A percentile compares a stretch with the other conserved stretches of the same genome.
Conservation (phyloP, 1,139 yeast species). For the Saccharomyces hybrid region DNA sequence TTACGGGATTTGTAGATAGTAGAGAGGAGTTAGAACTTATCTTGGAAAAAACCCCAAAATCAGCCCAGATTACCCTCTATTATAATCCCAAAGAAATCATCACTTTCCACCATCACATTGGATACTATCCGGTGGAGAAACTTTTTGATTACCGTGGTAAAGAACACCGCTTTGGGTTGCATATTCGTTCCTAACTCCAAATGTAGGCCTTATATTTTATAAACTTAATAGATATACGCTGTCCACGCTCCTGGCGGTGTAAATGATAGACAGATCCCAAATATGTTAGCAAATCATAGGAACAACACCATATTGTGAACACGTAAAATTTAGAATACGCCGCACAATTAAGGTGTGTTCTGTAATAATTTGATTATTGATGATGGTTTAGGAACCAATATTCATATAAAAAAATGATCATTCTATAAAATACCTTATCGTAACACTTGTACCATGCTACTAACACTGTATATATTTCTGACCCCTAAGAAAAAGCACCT, state of each 20-base stretch:
- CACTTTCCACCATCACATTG: constrained; percentile 8
- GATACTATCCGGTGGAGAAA: constrained; percentile 22
- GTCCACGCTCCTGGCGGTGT: neutral
- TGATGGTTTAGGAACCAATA: neutral
- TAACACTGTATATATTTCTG: neutral
- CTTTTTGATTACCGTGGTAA: constrained; percentile 24
- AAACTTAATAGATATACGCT: neutral
- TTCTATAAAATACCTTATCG: too few relatives aligned
- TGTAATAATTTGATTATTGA: neutral
- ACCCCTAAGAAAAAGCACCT: constrained; percentile 35
- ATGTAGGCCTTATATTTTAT: neutral
- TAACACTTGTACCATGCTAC: neutral
- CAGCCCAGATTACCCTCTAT: neutral
- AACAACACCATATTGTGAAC: constrained; percentile 6
- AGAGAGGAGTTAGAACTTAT: constrained; percentile 6
- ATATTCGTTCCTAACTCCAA: constrained; percentile 6
- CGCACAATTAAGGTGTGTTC: neutral
- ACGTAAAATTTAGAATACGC: constrained; percentile 1
- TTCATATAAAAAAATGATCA: neutral
- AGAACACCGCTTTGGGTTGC: constrained; percentile 17
- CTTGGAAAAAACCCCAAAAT: neutral
- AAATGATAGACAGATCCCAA: neutral
- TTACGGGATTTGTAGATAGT: constrained; percentile 13
- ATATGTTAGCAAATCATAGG: constrained; percentile 4
- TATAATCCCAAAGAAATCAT: constrained; percentile 1